phyloP scores from a whole-genome alignment of 139 green algal genomes.

The Gonium pectorale region DNA sequence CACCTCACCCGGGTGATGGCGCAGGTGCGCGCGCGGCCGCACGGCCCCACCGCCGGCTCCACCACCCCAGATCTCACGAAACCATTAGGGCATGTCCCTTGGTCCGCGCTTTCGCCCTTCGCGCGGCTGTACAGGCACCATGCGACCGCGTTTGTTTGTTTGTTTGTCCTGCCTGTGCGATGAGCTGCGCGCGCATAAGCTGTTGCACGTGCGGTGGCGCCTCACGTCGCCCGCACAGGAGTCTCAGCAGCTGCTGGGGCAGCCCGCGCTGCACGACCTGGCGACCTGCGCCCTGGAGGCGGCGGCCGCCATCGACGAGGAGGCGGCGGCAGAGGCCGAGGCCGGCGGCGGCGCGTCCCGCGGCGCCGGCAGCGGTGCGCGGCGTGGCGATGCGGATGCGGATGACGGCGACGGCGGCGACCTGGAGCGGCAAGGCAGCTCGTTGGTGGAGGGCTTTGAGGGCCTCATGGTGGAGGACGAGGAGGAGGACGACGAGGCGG shows the following conservation, averaged over 20 bases:
- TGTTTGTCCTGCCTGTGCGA: too few species aligned
- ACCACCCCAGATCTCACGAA: too few species aligned
- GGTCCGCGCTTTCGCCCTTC: too few species aligned
- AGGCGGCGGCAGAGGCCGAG: background rate
- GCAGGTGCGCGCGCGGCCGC: background rate
- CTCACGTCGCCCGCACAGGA: slow-evolving; percentile 16
- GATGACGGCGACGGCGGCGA: background rate
- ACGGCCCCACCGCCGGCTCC: too few species aligned
- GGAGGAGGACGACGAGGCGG: slow-evolving; percentile 22
- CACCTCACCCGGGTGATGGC: slow-evolving; percentile 62
- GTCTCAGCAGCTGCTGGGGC: slow-evolving; percentile 46
- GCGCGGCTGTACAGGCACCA: too few species aligned
- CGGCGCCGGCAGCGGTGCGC: background rate
- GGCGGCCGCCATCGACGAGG: slow-evolving; percentile 6
- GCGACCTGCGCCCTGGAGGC: slow-evolving; percentile 52
- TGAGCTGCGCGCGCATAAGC: too few species aligned
- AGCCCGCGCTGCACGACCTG: slow-evolving; percentile 76
- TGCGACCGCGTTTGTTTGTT: too few species aligned
- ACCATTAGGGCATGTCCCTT: too few species aligned
- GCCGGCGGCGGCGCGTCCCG: background rate
- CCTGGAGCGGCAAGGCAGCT: background rate
- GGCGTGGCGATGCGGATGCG: background rate
- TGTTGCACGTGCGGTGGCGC: too few species aligned
- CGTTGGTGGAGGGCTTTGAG: slow-evolving; percentile 48
- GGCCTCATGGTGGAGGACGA: slow-evolving; percentile 22